Base-by-base conservation (phyloP, 2,329 filamentous ascomycete species). In the Pseudocercospora eumusae region DNA sequence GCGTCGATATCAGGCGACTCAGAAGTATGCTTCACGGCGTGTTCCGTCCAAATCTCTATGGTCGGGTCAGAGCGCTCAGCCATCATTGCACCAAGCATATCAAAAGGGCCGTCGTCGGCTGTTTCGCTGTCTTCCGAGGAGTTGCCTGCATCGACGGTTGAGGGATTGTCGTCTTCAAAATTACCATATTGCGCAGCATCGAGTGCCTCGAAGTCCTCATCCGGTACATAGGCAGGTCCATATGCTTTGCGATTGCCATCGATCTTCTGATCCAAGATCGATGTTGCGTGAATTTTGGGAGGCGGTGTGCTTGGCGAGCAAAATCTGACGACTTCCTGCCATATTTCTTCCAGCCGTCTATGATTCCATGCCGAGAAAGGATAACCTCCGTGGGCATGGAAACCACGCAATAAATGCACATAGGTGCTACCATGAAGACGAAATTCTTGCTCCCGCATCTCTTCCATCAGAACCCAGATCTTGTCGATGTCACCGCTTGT, bases 361-460 rank as follows among this genome's bases (percentile, higher is more conserved):
- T 81, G 79, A 27, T 86, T 91, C 93, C 95, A 99, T 11, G 85
- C 82, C 0, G 87, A 87, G 65, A 87, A 80, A 23, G 80, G 77
- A 18, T 82, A 76, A 25, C 86, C 87, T 10, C 93, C 93, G 71
- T 96, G 88, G 2, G 79, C 75, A 31, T 83, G 82, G 72, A 98
- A 99, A 0, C 90, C 92, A 69, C 91, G 88, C 77, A 98, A 90
- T 3, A 98, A 80, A 7, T 89, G 83, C 40, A 95, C 80, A 71
- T 93, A 97, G 23, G 96, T 84, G 61, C 88, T 84, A 5, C 89
- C 89, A 64, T 93, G 86, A 15, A 93, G 78, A 0, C 86, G 84
- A 3, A 96, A 81, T 2, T 82, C 78, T 67, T 87, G 87, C 40
- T 79, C 77, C 60, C 84, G 85, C 92, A 97, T 96, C 74, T 98